Base-by-base conservation (phyloP, 305 asterid species). In the Vinca major region DNA sequence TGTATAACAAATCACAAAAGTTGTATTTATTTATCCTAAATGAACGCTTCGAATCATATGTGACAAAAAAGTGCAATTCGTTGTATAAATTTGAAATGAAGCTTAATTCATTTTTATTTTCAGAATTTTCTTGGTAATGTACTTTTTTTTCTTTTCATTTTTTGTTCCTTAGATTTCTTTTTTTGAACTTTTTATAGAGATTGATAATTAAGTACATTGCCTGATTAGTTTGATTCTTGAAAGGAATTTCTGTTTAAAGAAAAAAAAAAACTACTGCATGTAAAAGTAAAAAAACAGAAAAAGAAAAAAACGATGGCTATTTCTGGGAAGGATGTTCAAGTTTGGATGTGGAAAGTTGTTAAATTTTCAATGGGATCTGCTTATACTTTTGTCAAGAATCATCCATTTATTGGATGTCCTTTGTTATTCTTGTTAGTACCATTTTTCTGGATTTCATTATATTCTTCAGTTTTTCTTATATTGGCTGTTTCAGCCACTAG, bases 371-470 rank as follows among this genome's bases (percentile, higher is more conserved):
- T 82, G 13, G 58, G 58, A 65, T 74, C 75, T 47, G 82, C 79
- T 36, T 51, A 71, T 51, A 58, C 64, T 39, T 68, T 68, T 64
- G 72, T 75, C 13, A 72, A 71, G 62, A 65, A 70, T 50, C 78
- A 81, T 39, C 96, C 95, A 12, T 78, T 66, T 50, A 21, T 81
- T 20, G 80, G 92, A 40, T 72, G 26, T 69, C 77, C 83, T 47
- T 17, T 67, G 49, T 14, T 84, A 4, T 66, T 71, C 66, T 70
- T 84, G 47, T 69, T 79, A 67, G 20, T 88, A 69, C 67, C 80
- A 45, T 60, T 78, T 65, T 88, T 90, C 44, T 85, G 95, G 95
- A 73, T 84, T 66, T 54, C 86, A 74, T 66, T 83, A 16, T 86
- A 82, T 71, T 77, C 82, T 4, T 45, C 80, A 5, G 85, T 86